Evolutionary conservation across 2,329 filamentous ascomycete species (phyloP).

Genomic region (Aquanectria penicillioides): DNA sequence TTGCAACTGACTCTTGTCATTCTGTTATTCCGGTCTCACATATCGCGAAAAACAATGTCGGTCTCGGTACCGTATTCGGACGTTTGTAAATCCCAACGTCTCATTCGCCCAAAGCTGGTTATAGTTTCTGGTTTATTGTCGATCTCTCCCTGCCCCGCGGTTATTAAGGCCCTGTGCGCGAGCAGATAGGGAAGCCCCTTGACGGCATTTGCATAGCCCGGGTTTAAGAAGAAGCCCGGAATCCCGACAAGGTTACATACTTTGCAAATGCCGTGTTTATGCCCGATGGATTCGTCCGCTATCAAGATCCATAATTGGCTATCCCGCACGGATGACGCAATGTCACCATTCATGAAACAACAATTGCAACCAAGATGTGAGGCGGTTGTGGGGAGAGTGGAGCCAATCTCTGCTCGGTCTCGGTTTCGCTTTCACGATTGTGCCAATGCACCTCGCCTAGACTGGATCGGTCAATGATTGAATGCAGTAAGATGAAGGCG

Average conservation of each 20-base stretch:
- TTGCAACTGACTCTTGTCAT: neutral
- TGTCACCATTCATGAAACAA: neutral
- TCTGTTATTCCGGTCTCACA: neutral
- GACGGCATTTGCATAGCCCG: too few relatives aligned
- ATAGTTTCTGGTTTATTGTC: neutral
- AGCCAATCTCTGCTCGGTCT: neutral
- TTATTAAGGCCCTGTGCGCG: neutral
- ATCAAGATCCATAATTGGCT: too few relatives aligned
- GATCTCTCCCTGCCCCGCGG: neutral
- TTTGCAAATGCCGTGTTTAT: neutral
- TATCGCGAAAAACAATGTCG: neutral
- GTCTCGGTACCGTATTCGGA: constrained; percentile 17
- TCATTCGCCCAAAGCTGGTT: neutral
- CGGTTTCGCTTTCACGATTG: constrained; percentile 1
- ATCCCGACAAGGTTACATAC: neutral
- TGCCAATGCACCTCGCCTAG: too few relatives aligned
- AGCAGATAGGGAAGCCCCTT: neutral
- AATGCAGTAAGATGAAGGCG: too few relatives aligned
- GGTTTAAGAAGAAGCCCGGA: neutral
- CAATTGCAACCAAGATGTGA: too few relatives aligned
- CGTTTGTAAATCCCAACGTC: neutral
- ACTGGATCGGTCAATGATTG: too few relatives aligned
- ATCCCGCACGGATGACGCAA: too few relatives aligned
- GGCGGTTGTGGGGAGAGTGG: too few relatives aligned
- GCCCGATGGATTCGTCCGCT: neutral